phyloP scores from a whole-genome alignment of 1,284 basidiomycete genomes.

The Volvariella surrecta region DNA sequence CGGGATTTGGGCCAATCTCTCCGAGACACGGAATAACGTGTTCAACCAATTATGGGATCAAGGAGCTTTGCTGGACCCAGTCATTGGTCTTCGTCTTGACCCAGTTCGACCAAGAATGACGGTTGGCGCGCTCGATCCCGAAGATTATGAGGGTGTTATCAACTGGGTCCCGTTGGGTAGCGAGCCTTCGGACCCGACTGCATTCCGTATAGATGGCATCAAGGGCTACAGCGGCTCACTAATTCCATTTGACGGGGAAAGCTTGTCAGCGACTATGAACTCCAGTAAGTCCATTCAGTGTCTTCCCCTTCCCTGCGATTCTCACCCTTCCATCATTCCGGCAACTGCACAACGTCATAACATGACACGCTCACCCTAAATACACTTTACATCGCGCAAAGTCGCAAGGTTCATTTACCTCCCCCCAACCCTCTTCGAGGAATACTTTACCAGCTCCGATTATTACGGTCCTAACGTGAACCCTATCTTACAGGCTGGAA shows the following conservation, averaged over 20 bases:
- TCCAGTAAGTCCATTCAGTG: background rate
- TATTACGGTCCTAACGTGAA: no score
- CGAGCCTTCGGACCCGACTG: background rate
- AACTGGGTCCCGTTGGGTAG: background rate
- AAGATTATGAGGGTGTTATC: background rate
- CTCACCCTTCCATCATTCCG: no score
- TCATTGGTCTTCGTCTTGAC: background rate
- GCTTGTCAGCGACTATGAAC: background rate
- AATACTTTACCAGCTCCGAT: no score
- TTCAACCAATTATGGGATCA: background rate
- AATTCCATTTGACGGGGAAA: background rate
- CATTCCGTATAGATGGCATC: background rate
- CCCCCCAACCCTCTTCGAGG: no score
- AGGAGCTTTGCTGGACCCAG: background rate
- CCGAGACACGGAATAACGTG: background rate
- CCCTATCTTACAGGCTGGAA: no score
- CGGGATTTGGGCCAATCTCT: background rate
- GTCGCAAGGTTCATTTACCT: no score
- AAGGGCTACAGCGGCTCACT: slow-evolving; percentile 1
- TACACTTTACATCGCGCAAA: no score
- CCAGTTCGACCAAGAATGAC: background rate
- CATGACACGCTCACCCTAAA: no score
- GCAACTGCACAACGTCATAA: no score
- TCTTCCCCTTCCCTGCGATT: no score
- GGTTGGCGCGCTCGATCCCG: background rate